Conservation (phyloP, 495 filamentous ascomycete species). For the Friedmanniomyces simplex region DNA sequence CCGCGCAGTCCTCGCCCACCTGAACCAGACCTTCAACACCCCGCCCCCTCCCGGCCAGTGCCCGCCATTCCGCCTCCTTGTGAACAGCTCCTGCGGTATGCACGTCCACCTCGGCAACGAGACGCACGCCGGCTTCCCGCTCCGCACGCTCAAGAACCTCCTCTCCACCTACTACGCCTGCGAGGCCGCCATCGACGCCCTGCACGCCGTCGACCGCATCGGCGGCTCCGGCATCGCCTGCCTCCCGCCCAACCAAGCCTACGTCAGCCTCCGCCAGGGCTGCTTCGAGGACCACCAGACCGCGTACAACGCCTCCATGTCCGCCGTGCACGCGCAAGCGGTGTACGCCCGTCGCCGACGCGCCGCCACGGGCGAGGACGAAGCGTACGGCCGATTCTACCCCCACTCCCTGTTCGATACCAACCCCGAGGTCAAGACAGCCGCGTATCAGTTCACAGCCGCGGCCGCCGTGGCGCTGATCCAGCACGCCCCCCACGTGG, state of each 20-base stretch:
- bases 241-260: background rate
- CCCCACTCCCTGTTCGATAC: background rate
- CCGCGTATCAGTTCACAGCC: background rate
- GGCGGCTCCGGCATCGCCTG: background rate
- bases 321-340: background rate
- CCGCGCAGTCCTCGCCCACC: background rate
- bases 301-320: background rate
- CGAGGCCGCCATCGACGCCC: background rate
- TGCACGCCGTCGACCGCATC: background rate
- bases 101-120: constrained; percentile 1
- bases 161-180: background rate
- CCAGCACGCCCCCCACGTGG: background rate
- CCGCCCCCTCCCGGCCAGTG: no score
- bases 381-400: no score
- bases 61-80: background rate
- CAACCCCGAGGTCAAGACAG: background rate
- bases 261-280: background rate
- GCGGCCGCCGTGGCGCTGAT: background rate
- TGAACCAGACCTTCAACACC: background rate
- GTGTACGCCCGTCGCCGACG: background rate
- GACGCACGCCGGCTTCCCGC: background rate
- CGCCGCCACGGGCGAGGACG: background rate
- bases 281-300: background rate
- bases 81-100: background rate
- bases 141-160: background rate